Evolutionary conservation across 2,329 filamentous ascomycete genomes (phyloP).

Genomic region (Stachybotrys echinatus): DNA sequence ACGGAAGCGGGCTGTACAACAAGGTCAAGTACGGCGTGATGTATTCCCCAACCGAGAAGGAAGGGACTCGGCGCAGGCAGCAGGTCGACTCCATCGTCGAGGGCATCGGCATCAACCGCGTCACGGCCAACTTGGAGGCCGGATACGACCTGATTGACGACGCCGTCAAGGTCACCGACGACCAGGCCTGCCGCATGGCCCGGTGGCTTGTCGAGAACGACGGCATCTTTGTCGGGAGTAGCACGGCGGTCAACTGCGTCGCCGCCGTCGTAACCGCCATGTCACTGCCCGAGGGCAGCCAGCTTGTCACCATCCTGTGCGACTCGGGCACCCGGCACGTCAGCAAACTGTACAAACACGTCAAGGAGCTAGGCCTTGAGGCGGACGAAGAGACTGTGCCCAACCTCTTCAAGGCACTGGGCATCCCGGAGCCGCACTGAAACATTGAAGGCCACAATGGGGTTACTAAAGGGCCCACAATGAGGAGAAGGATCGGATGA

Average conservation of each 20-base stretch:
- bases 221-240: conserved; percentile 90
- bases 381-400: conserved; percentile 37
- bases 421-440: conserved; percentile 25
- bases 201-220: conserved; percentile 93
- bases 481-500: neutral
- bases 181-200: conserved; percentile 90
- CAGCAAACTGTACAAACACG: conserved; percentile 78
- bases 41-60: conserved; percentile 83
- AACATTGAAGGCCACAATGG: too few species aligned
- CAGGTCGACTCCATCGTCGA: conserved; percentile 97
- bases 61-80: conserved; percentile 81
- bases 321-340: conserved; percentile 78
- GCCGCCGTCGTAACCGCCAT: conserved; percentile 67
- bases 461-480: neutral
- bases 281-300: conserved; percentile 54
- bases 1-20: conserved; percentile 90
- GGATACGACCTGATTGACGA: conserved; percentile 85
- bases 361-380: conserved; percentile 63
- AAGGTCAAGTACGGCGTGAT: conserved; percentile 90
- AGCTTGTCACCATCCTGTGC: conserved; percentile 78
- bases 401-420: conserved; percentile 47
- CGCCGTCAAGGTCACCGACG: conserved; percentile 81
- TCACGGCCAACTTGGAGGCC: conserved; percentile 90
- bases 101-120: conserved; percentile 88
- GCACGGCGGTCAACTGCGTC: conserved; percentile 93